These are phyloP conservation scores for Paralagenidium karlingii DNA, from an alignment of 352 stramenopile species.

Conservation along the genomic window DNA sequence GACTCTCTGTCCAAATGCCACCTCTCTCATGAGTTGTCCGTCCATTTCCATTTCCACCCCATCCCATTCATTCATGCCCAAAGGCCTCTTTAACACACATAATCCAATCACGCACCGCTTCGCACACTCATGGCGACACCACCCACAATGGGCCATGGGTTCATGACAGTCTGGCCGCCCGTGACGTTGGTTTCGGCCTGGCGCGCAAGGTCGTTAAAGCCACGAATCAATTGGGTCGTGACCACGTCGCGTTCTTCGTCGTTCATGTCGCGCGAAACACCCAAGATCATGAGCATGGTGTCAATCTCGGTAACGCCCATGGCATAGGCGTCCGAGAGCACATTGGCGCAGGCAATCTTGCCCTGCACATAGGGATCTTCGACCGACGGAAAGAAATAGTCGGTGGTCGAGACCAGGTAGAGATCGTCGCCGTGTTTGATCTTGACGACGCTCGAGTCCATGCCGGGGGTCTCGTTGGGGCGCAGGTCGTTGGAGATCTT, in stretches of 20 bases:
- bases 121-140: conserved; percentile 86
- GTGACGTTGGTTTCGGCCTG: conserved; percentile 87
- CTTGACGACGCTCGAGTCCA: conserved; percentile 87
- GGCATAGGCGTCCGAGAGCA: conserved; percentile 91
- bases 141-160: conserved; percentile 93
- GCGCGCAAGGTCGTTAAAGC: conserved; percentile 85
- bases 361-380: conserved; percentile 90
- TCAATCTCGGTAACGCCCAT: conserved; percentile 91
- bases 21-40: too few relatives aligned
- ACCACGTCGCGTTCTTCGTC: conserved; percentile 86
- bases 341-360: conserved; percentile 90
- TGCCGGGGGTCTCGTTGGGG: conserved; percentile 82
- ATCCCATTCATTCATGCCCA: too few relatives aligned
- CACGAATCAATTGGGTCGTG: conserved; percentile 89
- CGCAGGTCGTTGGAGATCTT: conserved; percentile 84
- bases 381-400: conserved; percentile 94
- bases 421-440: conserved; percentile 72
- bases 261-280: conserved; percentile 87
- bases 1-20: conserved; percentile 23
- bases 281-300: conserved; percentile 93
- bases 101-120: conserved; percentile 39
- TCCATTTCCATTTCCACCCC: too few relatives aligned
- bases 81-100: neutral
- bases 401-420: conserved; percentile 88
- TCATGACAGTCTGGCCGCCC: conserved; percentile 92